phyloP scores from a whole-genome alignment of 2,329 filamentous ascomycete species.

The Hirsutella rhossiliensis region DNA sequence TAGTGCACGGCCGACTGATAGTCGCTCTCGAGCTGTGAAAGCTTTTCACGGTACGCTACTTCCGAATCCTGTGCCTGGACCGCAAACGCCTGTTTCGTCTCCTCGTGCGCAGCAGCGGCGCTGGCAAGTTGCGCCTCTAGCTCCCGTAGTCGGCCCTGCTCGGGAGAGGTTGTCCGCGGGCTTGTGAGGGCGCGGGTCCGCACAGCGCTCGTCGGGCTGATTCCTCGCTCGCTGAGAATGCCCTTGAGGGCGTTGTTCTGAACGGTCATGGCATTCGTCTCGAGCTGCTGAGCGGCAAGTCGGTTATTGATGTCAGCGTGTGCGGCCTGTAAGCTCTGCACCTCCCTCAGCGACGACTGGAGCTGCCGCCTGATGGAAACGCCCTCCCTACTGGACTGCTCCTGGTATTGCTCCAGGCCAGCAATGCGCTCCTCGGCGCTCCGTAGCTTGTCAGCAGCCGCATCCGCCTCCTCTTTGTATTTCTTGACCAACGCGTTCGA shows the following conservation, averaged over 20 bases:
- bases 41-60: conserved; percentile 78
- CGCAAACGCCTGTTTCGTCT: conserved; percentile 68
- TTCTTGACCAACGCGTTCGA: conserved; percentile 74
- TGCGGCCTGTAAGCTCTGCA: conserved; percentile 66
- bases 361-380: conserved; percentile 82
- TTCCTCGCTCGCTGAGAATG: conserved; percentile 77
- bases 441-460: conserved; percentile 76
- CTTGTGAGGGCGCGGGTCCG: conserved; percentile 64
- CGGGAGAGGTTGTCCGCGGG: conserved; percentile 61
- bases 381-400: conserved; percentile 89
- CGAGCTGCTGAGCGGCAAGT: conserved; percentile 75
- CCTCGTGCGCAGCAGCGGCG: conserved; percentile 70
- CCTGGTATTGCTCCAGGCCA: conserved; percentile 91
- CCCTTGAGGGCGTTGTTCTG: conserved; percentile 92
- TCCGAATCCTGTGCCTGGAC: conserved; percentile 79
- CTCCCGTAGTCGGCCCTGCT: conserved; percentile 66
- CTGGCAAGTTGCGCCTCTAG: conserved; percentile 79
- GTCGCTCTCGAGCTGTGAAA: conserved; percentile 88
- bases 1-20: conserved; percentile 98
- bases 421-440: conserved; percentile 94
- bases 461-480: conserved; percentile 80
- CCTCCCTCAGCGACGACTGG: conserved; percentile 71
- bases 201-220: conserved; percentile 62
- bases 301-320: conserved; percentile 75
- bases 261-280: conserved; percentile 85